Base-by-base conservation (phyloP, 2,329 filamentous ascomycete species). In the Pleoardoris graminearum region DNA sequence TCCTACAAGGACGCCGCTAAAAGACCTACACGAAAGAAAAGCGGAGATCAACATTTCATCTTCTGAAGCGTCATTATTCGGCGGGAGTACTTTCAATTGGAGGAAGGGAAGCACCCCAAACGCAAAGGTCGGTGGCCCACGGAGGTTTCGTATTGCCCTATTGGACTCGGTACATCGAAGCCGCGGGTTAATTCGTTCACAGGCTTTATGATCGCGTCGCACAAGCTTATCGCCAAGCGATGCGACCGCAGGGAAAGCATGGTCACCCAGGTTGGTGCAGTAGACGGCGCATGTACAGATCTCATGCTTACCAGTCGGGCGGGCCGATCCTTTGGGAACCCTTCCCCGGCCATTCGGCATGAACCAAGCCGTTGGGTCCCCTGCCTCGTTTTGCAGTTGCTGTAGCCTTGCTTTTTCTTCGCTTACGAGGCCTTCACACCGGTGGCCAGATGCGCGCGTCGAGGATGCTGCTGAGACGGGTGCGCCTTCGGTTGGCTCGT, bases 161-260 rank as follows among this genome's bases (percentile, higher is more conserved):
- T 68, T 51, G 49, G 64, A 61, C 59, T 49, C 49, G 43, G 48
- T 69, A 66, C 66, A 68, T 66, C 55, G 54, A 54, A 58, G 60
- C 54, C 44, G 54, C 53, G 59, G 53, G 55, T 62, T 56, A 61
- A 54, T 53, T 49, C 59, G 57, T 59, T 54, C 58, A 59, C 59
- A 60, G 54, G 57, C 53, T 53, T 51, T 55, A 53, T 55, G 57
- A 56, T 59, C 41, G 43, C 43, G 68, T 70, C 33, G 59, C 61
- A 72, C 69, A 68, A 54, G 51, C 59, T 65, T 70, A 72, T 69
- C 66, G 69, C 68, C 68, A 72, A 71, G 69, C 29, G 48, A 50
- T 45, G 61, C 51, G 60, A 57, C 33, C 33, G 54, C 32, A 52
- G 53, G 42, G 53, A 46, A 60, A 42, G 36, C 43, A 23, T 35